Conservation (phyloP, 345 rosid species). For the Acer yangbiense region DNA sequence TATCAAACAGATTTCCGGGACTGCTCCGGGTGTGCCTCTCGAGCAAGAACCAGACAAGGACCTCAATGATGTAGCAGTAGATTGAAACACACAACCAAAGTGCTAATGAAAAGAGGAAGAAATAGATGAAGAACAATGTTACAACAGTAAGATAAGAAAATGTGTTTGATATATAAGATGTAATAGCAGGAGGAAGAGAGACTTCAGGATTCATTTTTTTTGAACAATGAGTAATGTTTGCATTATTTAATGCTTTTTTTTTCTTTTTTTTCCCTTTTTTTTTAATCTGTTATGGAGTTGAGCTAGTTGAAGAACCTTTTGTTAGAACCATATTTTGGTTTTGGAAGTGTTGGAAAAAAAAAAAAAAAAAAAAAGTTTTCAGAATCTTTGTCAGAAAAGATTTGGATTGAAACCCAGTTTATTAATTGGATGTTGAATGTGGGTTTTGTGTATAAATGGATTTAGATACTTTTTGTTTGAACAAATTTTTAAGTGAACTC, state of each 20-base stretch:
- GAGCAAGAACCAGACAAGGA: not conserved
- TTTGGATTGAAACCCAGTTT: not conserved
- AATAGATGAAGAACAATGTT: not conserved
- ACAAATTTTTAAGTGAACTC: not conserved
- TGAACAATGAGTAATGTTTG: not conserved
- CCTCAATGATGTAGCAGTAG: not conserved
- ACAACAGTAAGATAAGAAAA: not conserved
- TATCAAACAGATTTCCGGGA: not conserved
- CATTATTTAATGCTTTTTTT: not conserved
- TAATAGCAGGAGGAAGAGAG: not conserved
- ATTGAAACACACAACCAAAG: conserved; percentile 6
- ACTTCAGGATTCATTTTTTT: not conserved
- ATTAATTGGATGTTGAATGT: not conserved
- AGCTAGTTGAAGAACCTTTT: not conserved
- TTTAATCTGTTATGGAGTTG: not conserved
- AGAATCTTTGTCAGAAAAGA: no score
- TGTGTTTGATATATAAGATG: not conserved
- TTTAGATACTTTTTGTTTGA: not conserved
- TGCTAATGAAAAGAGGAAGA: not conserved
- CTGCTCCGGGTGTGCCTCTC: not conserved
- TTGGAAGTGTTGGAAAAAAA: not conserved
- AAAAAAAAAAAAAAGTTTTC: no score
- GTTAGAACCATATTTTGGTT: not conserved
- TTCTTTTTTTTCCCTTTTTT: not conserved
- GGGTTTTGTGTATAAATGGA: not conserved